These are phyloP conservation scores for Penicillium digitatum DNA, from an alignment of 2,329 filamentous ascomycete genomes.

Conservation along the genomic window DNA sequence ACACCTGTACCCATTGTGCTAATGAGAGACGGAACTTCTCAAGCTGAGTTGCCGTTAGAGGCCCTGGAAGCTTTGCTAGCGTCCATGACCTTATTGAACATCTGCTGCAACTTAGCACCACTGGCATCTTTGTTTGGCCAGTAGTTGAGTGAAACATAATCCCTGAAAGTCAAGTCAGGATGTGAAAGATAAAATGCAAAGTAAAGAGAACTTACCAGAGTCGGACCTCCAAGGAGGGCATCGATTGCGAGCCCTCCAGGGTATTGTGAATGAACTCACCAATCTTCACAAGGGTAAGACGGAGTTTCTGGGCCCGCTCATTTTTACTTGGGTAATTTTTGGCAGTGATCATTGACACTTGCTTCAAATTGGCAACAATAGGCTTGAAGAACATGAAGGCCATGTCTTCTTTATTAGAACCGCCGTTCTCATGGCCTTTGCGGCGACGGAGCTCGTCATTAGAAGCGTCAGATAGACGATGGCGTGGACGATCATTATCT, in stretches of 20 bases:
- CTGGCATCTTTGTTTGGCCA: constrained; percentile 47
- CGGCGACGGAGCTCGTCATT: constrained; percentile 37
- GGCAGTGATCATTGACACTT: constrained; percentile 46
- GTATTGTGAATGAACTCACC: constrained; percentile 46
- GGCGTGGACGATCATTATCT: constrained; percentile 33
- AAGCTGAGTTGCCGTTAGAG: constrained; percentile 27
- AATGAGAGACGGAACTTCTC: background rate
- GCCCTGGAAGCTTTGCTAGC: constrained; percentile 27
- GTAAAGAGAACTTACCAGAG: constrained; percentile 40
- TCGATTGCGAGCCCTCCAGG: constrained; percentile 37
- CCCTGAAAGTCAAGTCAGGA: constrained; percentile 36
- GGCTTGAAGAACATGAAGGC: constrained; percentile 46
- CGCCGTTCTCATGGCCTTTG: constrained; percentile 38
- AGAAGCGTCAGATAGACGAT: constrained; percentile 32
- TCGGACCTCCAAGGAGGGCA: constrained; percentile 41
- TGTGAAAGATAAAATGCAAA: background rate
- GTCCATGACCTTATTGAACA: constrained; percentile 39
- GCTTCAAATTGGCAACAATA: constrained; percentile 42
- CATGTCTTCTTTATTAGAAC: constrained; percentile 37
- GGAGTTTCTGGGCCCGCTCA: constrained; percentile 43
- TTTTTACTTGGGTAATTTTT: constrained; percentile 44
- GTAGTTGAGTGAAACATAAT: constrained; percentile 44
- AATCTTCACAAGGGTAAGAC: constrained; percentile 43
- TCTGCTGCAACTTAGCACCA: constrained; percentile 35
- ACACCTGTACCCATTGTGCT: background rate